Conservation (phyloP, 345 rosid genomes). For the Hirschfeldia incana region DNA sequence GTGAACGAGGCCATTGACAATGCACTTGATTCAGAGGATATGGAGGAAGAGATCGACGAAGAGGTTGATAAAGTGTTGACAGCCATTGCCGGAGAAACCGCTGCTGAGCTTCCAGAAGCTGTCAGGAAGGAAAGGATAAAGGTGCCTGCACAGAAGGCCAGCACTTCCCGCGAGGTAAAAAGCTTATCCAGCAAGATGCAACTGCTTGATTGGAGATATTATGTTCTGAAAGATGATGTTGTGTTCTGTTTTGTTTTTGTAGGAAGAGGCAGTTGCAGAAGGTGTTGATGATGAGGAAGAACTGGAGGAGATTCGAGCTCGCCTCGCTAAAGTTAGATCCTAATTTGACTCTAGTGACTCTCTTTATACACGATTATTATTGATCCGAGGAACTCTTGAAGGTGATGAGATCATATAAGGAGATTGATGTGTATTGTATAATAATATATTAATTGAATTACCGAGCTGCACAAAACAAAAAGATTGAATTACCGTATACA, state of each 20-base stretch:
- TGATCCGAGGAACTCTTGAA: background rate
- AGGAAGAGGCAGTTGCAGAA: slow-evolving; percentile 87
- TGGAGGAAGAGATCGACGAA: slow-evolving; percentile 89
- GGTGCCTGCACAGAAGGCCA: slow-evolving; percentile 59
- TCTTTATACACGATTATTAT: slow-evolving; percentile 2
- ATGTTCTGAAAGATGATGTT: background rate
- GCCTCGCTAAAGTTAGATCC: slow-evolving; percentile 89
- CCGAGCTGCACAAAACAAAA: too few species aligned
- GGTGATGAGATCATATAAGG: background rate
- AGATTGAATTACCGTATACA: slow-evolving; percentile 3
- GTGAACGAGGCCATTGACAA: slow-evolving; percentile 80
- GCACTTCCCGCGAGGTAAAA: slow-evolving; percentile 61
- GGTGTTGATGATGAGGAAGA: slow-evolving; percentile 90
- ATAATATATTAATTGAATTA: slow-evolving; percentile 26
- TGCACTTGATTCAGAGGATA: slow-evolving; percentile 81
- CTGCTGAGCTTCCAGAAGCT: slow-evolving; percentile 86
- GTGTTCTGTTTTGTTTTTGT: background rate
- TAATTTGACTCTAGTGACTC: slow-evolving; percentile 35
- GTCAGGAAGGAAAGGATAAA: slow-evolving; percentile 75
- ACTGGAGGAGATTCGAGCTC: slow-evolving; percentile 83
- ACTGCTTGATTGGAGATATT: background rate
- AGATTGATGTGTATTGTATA: slow-evolving; percentile 18
- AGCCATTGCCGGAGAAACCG: slow-evolving; percentile 92
- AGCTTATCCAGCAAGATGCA: background rate
- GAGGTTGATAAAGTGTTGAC: slow-evolving; percentile 95